A percentile compares a stretch with the other conserved stretches of the same genome.
phyloP scores from a whole-genome alignment of 1,284 basidiomycete genomes.

The Microbotryomycetes sp. region DNA sequence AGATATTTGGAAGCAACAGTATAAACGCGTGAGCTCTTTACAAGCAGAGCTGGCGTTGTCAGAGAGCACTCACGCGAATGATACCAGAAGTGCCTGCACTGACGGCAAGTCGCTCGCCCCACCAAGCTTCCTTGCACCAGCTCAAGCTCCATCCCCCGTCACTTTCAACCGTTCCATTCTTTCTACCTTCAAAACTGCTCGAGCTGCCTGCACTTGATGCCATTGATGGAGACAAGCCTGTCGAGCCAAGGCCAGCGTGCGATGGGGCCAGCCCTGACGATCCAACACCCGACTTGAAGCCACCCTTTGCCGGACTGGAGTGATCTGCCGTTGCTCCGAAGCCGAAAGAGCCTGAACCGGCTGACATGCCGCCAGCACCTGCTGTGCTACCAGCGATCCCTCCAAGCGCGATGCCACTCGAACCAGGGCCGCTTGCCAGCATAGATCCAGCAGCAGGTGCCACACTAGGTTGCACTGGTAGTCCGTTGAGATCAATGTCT shows the following conservation, averaged over 20 bases:
- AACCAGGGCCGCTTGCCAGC: too few relatives aligned
- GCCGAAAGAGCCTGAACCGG: neutral
- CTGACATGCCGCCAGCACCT: neutral
- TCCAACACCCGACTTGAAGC: neutral
- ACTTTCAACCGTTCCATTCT: constrained; percentile 46
- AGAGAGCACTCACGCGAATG: constrained; percentile 57
- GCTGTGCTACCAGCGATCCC: neutral
- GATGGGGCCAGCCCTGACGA: constrained; percentile 49
- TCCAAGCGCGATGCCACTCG: neutral
- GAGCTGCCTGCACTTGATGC: constrained; percentile 4
- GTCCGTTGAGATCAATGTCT: constrained; percentile 64
- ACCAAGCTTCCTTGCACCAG: constrained; percentile 90
- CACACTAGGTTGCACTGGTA: constrained; percentile 33
- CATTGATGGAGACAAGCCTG: constrained; percentile 7
- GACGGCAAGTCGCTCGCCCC: constrained; percentile 79
- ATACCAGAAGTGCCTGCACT: constrained; percentile 63
- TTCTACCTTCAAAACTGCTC: constrained; percentile 15
- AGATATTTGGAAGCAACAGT: neutral
- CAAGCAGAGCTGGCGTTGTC: neutral
- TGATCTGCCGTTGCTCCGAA: neutral
- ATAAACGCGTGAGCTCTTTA: neutral
- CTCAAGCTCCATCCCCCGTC: constrained; percentile 85
- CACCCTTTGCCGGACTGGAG: constrained; percentile 2
- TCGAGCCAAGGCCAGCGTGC: constrained; percentile 55
- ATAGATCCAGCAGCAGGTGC: constrained; percentile 4